Percentiles rank a stretch among this genome's conserved stretches.
Evolutionary conservation across 1,284 basidiomycete species (phyloP).

Genomic region (Moesziomyces aphidis): DNA sequence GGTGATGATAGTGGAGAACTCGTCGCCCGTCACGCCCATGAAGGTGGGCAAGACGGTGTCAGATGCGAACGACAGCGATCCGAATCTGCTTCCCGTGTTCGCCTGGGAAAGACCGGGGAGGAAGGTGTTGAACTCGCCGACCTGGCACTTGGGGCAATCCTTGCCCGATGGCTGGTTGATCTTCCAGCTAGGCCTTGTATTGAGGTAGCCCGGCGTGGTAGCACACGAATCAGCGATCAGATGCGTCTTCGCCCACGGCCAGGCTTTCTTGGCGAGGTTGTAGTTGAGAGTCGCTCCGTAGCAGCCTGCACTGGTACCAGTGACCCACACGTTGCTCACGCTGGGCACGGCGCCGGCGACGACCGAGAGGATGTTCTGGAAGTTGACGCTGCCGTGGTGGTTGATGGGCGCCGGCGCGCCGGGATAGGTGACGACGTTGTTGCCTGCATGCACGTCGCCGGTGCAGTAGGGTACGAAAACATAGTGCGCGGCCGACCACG

Average conservation of each 20-base stretch:
- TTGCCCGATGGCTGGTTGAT: constrained; percentile 9
- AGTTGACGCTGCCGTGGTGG: constrained; percentile 32
- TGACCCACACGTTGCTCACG: constrained; percentile 17
- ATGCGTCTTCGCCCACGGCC: constrained; percentile 15
- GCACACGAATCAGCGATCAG: constrained; percentile 34
- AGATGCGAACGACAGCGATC: constrained; percentile 6
- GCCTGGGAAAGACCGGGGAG: constrained; percentile 23
- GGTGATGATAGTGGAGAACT: constrained; percentile 13
- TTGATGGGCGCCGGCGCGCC: constrained; percentile 22
- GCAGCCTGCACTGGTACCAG: constrained; percentile 34
- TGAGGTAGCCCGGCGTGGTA: constrained; percentile 24
- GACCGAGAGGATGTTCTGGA: constrained; percentile 20
- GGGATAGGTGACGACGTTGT: constrained; percentile 20
- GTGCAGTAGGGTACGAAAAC: constrained; percentile 42
- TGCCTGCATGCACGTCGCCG: constrained; percentile 25
- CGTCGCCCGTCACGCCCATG: constrained; percentile 3
- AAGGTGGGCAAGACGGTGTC: constrained; percentile 13
- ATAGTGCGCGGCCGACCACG: constrained; percentile 15
- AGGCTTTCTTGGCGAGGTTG: constrained; percentile 18
- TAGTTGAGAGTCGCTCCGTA: constrained; percentile 34
- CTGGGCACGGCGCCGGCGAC: constrained; percentile 8
- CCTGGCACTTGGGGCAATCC: constrained; percentile 19
- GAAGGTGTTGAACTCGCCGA: constrained; percentile 29
- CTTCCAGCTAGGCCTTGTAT: constrained; percentile 31
- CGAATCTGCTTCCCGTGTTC: constrained; percentile 28